Base-by-base conservation (phyloP, 2,329 filamentous ascomycete genomes). In the Talaromyces sp. region DNA sequence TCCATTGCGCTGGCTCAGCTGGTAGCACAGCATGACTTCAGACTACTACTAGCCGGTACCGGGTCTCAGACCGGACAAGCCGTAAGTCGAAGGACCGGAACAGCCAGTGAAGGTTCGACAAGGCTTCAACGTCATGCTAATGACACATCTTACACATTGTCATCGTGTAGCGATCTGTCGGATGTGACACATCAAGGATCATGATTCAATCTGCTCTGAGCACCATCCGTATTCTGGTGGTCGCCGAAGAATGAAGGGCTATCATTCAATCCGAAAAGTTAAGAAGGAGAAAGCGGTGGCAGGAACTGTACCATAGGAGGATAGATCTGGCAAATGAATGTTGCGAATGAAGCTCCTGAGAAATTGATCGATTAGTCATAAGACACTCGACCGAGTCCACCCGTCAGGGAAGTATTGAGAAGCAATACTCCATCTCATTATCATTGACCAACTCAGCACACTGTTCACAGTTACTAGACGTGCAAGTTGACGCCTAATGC, bases 111-210 rank as follows among this genome's bases (percentile, higher is more conserved):
- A 25, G n/a, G 28, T 52, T 52, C n/a, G 16, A 18, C 5, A 3
- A 33, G 7, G 48, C 25, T 33, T 52, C 48, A n/a, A 52, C 28
- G 48, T 35, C 48, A 33, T 52, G 48, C n/a, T 16, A 31, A 33
- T 52, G 48, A 16, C 6, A 18, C 28, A 31, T 50, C 23, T 50
- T n/a, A n/a, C 16, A 50, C 16, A 3, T 21, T 18, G 48, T 1
- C 3, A n/a, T 21, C 9, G 28, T 33, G 28, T 52, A 52, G 28
- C 54, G 35, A 58, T 44, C 23, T 18, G 25, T 18, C n/a, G 16
- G 54, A 56, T 28, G 37, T 42, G 54, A n/a, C 56, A 35, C 56
- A 58, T 25, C 12, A 33, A 58, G 31, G 11, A 46, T 42, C 18
- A 42, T 44, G n/a, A 6, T 42, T 58, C n/a, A 23, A 23, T 35